These are phyloP conservation scores for Strigomonas galati DNA, from an alignment of 208 protist genomes.

Conservation along the genomic window DNA sequence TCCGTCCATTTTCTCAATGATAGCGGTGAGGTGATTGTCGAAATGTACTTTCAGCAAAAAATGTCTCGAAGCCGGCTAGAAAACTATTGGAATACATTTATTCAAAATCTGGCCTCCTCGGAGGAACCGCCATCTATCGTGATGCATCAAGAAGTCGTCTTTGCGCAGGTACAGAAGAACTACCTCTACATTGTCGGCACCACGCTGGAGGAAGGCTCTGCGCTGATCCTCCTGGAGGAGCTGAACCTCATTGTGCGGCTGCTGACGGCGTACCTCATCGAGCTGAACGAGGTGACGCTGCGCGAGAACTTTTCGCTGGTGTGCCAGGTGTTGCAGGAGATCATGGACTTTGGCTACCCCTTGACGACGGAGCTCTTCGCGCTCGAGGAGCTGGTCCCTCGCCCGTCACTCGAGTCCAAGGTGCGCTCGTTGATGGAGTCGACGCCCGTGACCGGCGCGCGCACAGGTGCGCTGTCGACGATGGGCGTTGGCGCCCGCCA, in stretches of 20 bases:
- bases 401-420: conserved; percentile 80
- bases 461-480: background rate
- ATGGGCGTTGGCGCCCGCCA: conserved; percentile 8
- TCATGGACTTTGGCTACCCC: conserved; percentile 91
- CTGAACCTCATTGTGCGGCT: conserved; percentile 57
- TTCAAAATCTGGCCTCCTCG: conserved; percentile 24
- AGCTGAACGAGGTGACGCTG: conserved; percentile 73
- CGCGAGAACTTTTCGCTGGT: conserved; percentile 89
- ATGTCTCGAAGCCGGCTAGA: conserved; percentile 63
- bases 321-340: conserved; percentile 91
- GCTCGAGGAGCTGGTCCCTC: conserved; percentile 86
- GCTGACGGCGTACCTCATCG: conserved; percentile 73
- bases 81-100: conserved; percentile 70
- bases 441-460: conserved; percentile 15
- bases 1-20: conserved; percentile 72
- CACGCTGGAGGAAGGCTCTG: conserved; percentile 54
- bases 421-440: conserved; percentile 67
- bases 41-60: conserved; percentile 79
- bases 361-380: conserved; percentile 81
- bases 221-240: conserved; percentile 75
- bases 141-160: conserved; percentile 48
- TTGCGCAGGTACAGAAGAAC: conserved; percentile 69
- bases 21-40: conserved; percentile 85
- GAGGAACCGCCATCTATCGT: conserved; percentile 57
- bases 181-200: conserved; percentile 76